Conservation (phyloP, 495 filamentous ascomycete genomes). For the Penicillium pancosmium region DNA sequence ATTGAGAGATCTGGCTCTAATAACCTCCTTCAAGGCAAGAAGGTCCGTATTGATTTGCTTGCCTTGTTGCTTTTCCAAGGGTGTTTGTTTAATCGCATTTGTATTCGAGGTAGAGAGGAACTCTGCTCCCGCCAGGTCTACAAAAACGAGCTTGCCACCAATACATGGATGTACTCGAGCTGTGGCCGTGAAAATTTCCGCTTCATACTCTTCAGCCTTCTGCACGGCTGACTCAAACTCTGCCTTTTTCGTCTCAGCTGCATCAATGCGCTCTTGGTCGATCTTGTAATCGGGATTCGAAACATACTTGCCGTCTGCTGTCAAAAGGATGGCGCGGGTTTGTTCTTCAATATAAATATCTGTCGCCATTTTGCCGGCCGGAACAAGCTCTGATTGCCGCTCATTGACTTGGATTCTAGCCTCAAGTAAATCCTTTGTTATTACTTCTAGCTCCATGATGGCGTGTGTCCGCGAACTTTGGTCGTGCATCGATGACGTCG, state of each 20-base stretch:
- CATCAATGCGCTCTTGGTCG: conserved; percentile 16
- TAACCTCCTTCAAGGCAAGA: conserved; percentile 34
- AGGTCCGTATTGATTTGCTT: conserved; percentile 34
- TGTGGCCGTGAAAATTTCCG: conserved; percentile 7
- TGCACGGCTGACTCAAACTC: conserved; percentile 18
- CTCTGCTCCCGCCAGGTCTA: conserved; percentile 33
- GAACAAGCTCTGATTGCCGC: neutral
- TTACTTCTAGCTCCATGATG: neutral
- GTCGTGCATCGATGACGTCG: conserved; percentile 26
- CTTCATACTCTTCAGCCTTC: conserved; percentile 17
- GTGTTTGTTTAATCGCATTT: conserved; percentile 23
- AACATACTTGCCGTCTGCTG: neutral
- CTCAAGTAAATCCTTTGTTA: neutral
- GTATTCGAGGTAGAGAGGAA: conserved; percentile 1
- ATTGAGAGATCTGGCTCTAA: conserved; percentile 19
- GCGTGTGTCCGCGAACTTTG: conserved; percentile 4
- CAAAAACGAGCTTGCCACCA: conserved; percentile 31
- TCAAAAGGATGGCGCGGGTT: neutral
- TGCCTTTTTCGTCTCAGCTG: conserved; percentile 25
- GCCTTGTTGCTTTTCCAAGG: conserved; percentile 24
- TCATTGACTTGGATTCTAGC: neutral
- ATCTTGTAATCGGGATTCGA: neutral
- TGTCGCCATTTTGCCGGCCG: neutral
- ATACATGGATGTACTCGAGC: conserved; percentile 15
- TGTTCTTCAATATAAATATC: neutral